These are phyloP conservation scores for Basipetospora chlamydospora DNA, from an alignment of 2,329 filamentous ascomycete genomes.

Conservation along the genomic window DNA sequence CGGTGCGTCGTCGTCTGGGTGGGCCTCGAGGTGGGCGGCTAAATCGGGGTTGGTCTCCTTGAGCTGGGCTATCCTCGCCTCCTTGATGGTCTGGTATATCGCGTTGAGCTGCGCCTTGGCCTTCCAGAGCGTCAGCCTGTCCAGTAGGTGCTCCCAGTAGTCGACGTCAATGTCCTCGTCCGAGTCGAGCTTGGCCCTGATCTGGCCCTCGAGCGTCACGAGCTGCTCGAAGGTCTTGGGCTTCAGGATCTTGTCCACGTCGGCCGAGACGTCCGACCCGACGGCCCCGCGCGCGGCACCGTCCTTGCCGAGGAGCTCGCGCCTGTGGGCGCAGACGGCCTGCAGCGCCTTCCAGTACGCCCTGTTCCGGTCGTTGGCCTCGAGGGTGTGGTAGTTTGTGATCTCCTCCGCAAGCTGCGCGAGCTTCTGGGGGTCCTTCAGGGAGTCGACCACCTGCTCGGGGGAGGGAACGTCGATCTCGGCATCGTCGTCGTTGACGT, in stretches of 20 bases:
- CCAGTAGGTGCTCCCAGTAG: slow-evolving; percentile 90
- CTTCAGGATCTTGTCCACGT: slow-evolving; percentile 75
- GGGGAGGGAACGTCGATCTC: slow-evolving; percentile 67
- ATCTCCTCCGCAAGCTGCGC: slow-evolving; percentile 72
- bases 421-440: slow-evolving; percentile 54
- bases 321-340: slow-evolving; percentile 65
- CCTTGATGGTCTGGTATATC: slow-evolving; percentile 62
- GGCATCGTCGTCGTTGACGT: slow-evolving; percentile 64
- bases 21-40: slow-evolving; percentile 26
- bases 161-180: slow-evolving; percentile 86
- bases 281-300: slow-evolving; percentile 63
- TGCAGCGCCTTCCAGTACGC: slow-evolving; percentile 91
- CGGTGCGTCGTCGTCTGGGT: slow-evolving; percentile 13
- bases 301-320: slow-evolving; percentile 49
- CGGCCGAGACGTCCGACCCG: slow-evolving; percentile 72
- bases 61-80: slow-evolving; percentile 51
- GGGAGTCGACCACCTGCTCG: slow-evolving; percentile 60
- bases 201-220: slow-evolving; percentile 74
- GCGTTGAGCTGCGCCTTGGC: slow-evolving; percentile 71
- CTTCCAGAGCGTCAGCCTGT: slow-evolving; percentile 78
- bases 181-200: slow-evolving; percentile 70
- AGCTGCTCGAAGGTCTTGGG: slow-evolving; percentile 80
- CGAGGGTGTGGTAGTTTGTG: slow-evolving; percentile 61
- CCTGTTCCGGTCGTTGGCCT: slow-evolving; percentile 60
- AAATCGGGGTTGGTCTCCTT: slow-evolving; percentile 53